Evolutionary conservation across 2,329 filamentous ascomycete species (phyloP).

Genomic region (Rosellinia necatrix): DNA sequence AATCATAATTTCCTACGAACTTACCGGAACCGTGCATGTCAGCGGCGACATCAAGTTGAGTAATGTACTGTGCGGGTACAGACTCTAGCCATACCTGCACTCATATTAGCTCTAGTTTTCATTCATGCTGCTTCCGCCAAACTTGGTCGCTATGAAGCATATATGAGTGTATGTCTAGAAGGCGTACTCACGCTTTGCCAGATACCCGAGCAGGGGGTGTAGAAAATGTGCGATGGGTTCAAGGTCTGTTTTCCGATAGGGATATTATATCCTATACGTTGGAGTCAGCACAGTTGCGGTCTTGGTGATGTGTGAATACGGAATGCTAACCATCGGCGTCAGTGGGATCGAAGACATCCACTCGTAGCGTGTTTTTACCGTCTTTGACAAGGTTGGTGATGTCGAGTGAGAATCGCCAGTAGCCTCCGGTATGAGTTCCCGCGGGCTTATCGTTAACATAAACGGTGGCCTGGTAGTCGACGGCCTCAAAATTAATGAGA

Average conservation of each 20-base stretch:
- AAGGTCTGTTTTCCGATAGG: constrained; percentile 69
- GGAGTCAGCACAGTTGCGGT: background rate
- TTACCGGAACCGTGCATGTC: constrained; percentile 58
- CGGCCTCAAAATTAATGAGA: constrained; percentile 62
- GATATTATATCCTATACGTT: constrained; percentile 51
- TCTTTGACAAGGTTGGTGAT: constrained; percentile 53
- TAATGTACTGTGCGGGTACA: constrained; percentile 62
- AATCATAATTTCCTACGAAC: constrained; percentile 25
- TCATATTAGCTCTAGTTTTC: constrained; percentile 12
- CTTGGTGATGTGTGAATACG: background rate
- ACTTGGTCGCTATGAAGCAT: background rate
- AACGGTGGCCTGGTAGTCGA: constrained; percentile 62
- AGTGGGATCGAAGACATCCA: constrained; percentile 71
- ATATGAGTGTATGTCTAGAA: background rate
- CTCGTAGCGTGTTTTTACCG: constrained; percentile 60
- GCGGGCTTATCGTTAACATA: constrained; percentile 61
- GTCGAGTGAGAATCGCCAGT: constrained; percentile 65
- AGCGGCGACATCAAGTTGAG: constrained; percentile 62
- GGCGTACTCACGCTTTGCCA: constrained; percentile 57
- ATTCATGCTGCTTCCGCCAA: background rate
- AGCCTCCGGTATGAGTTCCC: constrained; percentile 62
- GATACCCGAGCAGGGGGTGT: constrained; percentile 71
- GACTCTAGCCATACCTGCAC: constrained; percentile 70
- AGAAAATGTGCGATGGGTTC: constrained; percentile 64
- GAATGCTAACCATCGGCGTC: constrained; percentile 46